phyloP scores from a whole-genome alignment of 2,329 filamentous ascomycete species.

The Keithomyces neogunnii region DNA sequence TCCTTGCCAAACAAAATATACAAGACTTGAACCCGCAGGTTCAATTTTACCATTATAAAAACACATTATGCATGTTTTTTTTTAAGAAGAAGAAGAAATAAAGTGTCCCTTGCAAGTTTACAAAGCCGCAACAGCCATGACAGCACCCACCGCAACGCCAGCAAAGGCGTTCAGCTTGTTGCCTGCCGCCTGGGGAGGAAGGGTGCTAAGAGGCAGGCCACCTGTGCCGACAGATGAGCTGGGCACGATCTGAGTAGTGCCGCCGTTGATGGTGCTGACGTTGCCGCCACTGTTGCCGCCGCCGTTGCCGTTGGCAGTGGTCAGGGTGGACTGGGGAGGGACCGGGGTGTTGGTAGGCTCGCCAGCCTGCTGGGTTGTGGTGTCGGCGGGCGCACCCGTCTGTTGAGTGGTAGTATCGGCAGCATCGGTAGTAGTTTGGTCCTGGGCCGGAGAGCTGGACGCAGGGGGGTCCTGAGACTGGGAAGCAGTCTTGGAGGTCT shows the following conservation, averaged over 20 bases:
- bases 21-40: background rate
- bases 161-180: slow-evolving; percentile 21
- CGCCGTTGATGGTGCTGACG: background rate
- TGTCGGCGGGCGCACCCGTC: slow-evolving; percentile 16
- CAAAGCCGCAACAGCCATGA: slow-evolving; percentile 21
- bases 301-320: slow-evolving; percentile 7
- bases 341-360: slow-evolving; percentile 7
- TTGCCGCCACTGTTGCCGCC: slow-evolving; percentile 5
- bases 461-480: slow-evolving; percentile 2
- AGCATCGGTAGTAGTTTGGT: background rate
- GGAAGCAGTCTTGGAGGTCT: background rate
- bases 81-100: too few species aligned
- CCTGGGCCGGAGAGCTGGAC: slow-evolving; percentile 3
- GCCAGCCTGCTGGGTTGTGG: slow-evolving; percentile 14
- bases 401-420: background rate
- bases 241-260: background rate
- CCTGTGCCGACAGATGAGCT: background rate
- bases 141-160: slow-evolving; percentile 21
- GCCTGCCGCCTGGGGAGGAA: slow-evolving; percentile 7
- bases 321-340: background rate
- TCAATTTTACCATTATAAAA: background rate
- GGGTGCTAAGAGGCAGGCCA: background rate
- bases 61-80: background rate
- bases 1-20: background rate
- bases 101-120: slow-evolving; percentile 11